These are phyloP conservation scores for Moesziomyces parantarcticus DNA, from an alignment of 1,284 basidiomycete genomes.

Conservation along the genomic window DNA sequence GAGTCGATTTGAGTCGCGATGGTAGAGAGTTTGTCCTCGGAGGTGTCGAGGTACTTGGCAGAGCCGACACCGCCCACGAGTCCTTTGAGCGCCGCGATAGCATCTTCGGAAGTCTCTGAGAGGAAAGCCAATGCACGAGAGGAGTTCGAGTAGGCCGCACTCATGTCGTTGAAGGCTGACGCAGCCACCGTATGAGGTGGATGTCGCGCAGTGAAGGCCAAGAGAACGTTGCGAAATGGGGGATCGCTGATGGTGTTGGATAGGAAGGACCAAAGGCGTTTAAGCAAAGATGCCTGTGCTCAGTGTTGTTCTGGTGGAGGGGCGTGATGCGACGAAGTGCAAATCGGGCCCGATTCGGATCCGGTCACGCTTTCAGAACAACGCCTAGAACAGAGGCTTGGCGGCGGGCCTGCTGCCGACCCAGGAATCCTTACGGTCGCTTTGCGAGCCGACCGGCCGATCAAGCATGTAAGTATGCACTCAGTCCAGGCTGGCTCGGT, in stretches of 20 bases:
- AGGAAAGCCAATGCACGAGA: conserved; percentile 62
- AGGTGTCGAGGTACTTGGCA: conserved; percentile 59
- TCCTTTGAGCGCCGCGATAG: conserved; percentile 59
- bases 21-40: conserved; percentile 52
- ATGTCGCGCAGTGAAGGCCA: conserved; percentile 10
- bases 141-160: conserved; percentile 55
- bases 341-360: conserved; percentile 6
- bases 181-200: no score
- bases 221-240: neutral
- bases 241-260: neutral
- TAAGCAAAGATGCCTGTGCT: no score
- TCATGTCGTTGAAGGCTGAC: conserved; percentile 5
- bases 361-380: conserved; percentile 11
- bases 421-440: no score
- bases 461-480: no score
- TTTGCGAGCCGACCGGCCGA: no score
- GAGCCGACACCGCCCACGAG: conserved; percentile 58
- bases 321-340: conserved; percentile 3
- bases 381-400: neutral
- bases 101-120: conserved; percentile 64
- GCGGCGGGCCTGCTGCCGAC: no score
- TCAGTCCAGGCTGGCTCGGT: no score
- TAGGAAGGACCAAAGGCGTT: no score
- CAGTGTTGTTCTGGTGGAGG: conserved; percentile 16
- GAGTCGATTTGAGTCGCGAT: conserved; percentile 60